A percentile compares a stretch with the other conserved stretches of the same genome.
Conservation (phyloP, 805 yeast species). For the Yarrowia sp. region DNA sequence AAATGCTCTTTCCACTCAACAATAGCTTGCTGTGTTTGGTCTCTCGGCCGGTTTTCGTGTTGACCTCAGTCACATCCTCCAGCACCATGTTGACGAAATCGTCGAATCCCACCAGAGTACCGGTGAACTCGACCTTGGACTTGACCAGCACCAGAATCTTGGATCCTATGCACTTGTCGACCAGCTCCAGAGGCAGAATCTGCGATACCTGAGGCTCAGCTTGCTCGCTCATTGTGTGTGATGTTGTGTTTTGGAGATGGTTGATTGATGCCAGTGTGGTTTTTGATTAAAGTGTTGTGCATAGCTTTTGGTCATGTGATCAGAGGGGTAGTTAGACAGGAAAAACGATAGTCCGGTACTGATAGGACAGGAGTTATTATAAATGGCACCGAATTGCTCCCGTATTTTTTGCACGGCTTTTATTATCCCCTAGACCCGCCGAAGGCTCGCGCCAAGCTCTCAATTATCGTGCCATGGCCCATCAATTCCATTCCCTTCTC, state of each 20-base stretch:
- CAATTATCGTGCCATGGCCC: background rate
- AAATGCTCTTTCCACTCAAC: constrained; percentile 42
- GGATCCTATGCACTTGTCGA: constrained; percentile 83
- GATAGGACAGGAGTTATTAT: too few species aligned
- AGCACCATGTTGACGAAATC: constrained; percentile 83
- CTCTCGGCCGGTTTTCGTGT: constrained; percentile 30
- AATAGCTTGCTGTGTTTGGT: constrained; percentile 38
- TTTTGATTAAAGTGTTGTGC: constrained; percentile 14
- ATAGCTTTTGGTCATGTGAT: background rate
- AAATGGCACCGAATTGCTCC: background rate
- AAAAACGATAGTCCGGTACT: too few species aligned
- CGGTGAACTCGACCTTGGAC: constrained; percentile 68
- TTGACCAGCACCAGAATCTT: constrained; percentile 68
- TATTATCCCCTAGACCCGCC: background rate
- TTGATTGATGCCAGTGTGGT: background rate
- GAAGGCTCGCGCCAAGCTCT: background rate
- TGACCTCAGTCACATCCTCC: constrained; percentile 65
- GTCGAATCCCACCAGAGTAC: constrained; percentile 87
- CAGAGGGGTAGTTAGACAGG: background rate
- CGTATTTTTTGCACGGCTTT: background rate
- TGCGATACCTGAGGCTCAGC: constrained; percentile 26
- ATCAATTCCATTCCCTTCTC: background rate
- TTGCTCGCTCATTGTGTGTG: constrained; percentile 24
- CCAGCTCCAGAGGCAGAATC: constrained; percentile 71
- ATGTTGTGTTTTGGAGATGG: background rate